Percentiles rank a stretch among this genome's conserved stretches.
These are phyloP conservation scores for Arthrobotrys musiformis DNA, from an alignment of 2,329 filamentous ascomycete genomes.

Conservation along the genomic window DNA sequence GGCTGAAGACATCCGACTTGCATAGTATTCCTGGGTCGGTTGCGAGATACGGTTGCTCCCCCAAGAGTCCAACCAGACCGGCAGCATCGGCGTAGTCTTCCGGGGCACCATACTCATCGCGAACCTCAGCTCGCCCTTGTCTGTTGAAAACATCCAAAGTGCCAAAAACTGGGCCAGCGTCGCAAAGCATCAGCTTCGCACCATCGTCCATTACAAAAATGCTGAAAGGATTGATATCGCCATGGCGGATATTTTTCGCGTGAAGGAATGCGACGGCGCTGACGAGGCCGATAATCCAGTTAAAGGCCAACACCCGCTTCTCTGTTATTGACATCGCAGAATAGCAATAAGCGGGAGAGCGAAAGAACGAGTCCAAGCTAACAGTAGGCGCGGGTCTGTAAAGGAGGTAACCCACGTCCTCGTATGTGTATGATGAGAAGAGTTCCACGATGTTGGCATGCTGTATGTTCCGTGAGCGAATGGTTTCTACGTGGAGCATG, in stretches of 20 bases:
- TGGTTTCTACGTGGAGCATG: constrained; percentile 46
- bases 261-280: constrained; percentile 77
- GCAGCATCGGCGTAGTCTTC: constrained; percentile 64
- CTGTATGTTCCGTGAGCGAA: constrained; percentile 63
- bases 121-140: constrained; percentile 68
- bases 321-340: constrained; percentile 72
- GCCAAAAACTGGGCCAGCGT: constrained; percentile 64
- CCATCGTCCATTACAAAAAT: constrained; percentile 72
- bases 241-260: constrained; percentile 72
- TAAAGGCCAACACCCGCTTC: constrained; percentile 71
- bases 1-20: constrained; percentile 75
- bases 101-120: constrained; percentile 78
- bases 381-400: constrained; percentile 74
- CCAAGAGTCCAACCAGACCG: constrained; percentile 16
- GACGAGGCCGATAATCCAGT: constrained; percentile 79
- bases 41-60: constrained; percentile 36
- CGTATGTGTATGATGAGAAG: constrained; percentile 76
- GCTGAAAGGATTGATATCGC: constrained; percentile 76
- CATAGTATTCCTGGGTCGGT: constrained; percentile 33
- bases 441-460: constrained; percentile 77
- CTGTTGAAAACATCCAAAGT: constrained; percentile 46
- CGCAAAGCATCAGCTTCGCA: constrained; percentile 75
- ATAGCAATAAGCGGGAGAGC: constrained; percentile 72
- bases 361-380: constrained; percentile 75
- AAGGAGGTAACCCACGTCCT: constrained; percentile 72